These are phyloP conservation scores for Fusarium fujikuroi DNA, from an alignment of 2,329 filamentous ascomycete genomes.

Conservation along the genomic window DNA sequence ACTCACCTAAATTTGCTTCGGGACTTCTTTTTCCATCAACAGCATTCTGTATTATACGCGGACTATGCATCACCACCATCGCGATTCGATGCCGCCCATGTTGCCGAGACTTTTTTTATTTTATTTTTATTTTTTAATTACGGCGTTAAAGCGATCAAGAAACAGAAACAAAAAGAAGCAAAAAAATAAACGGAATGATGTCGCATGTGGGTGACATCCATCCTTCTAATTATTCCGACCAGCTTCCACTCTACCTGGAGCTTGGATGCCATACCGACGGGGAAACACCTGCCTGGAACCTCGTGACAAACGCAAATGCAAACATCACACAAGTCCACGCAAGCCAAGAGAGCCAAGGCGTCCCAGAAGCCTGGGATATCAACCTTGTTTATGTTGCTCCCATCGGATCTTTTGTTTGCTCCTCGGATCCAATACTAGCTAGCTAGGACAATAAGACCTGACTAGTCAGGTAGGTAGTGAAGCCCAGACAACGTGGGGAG, in stretches of 20 bases:
- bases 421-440: constrained; percentile 7
- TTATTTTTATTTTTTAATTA: background rate
- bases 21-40: constrained; percentile 37
- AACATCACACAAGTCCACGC: background rate
- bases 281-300: background rate
- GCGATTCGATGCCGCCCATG: constrained; percentile 6
- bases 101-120: constrained; percentile 10
- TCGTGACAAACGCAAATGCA: constrained; percentile 15
- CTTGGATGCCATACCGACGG: constrained; percentile 2
- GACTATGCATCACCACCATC: constrained; percentile 11
- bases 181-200: background rate
- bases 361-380: constrained; percentile 36
- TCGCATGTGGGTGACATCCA: background rate
- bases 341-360: constrained; percentile 28
- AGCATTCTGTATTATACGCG: constrained; percentile 25
- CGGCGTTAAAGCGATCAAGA: background rate
- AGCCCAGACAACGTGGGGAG: constrained; percentile 40
- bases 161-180: constrained; percentile 1
- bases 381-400: constrained; percentile 5
- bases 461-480: constrained; percentile 18
- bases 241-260: constrained; percentile 1
- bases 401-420: constrained; percentile 2
- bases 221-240: constrained; percentile 7
- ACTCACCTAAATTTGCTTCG: background rate
- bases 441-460: constrained; percentile 6